Base-by-base conservation (phyloP, 352 stramenopile species). In the Globisporangium solare region DNA sequence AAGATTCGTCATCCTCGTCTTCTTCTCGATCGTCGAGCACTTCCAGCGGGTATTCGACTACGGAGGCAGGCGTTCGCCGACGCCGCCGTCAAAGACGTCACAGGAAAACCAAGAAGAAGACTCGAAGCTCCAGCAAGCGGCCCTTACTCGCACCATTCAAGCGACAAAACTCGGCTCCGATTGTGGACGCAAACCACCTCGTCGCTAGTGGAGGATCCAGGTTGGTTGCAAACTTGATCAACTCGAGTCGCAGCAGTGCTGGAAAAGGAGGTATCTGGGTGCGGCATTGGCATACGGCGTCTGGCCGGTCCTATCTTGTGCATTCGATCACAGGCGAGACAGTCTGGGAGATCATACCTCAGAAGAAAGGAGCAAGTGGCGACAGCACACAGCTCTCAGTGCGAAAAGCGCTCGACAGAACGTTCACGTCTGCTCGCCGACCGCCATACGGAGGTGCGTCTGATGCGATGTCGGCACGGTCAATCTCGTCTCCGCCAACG, bases 241-340 rank as follows among this genome's bases (percentile, higher is more conserved):
- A 47, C 52, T 49, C 67, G 55, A 48, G 64, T 63, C 37, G 59
- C 14, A 60, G 22, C 20, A 52, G 47, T 7, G 57, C 60, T 13
- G 60, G 32, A 8, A 59, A 48, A 37, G 64, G 56, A 31, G 69
- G 63, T 14, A 62, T 73, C 6, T 92, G 83, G 79, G 64, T 92
- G 41, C 80, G 83, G 0, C 73, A 92, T 51, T 79, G 64, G 64
- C 75, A 90, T 48, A 68, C 82, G 0, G 59, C 56, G 12, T 87
- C 72, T 5, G 59, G 59, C 2, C 67, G 75, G 7, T 63, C 78
- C 1, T 91, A 86, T 56, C 71, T 92, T 12, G 78, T 88, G 15
- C 82, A 92, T 56, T 86, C 76, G 2, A 41, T 85, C 37, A 90
- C 83, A 0, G 67, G 72, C 4, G 80, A 90, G 56, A 74, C 74